phyloP scores from a whole-genome alignment of 2,329 filamentous ascomycete genomes.

The Arthroderma sp. region DNA sequence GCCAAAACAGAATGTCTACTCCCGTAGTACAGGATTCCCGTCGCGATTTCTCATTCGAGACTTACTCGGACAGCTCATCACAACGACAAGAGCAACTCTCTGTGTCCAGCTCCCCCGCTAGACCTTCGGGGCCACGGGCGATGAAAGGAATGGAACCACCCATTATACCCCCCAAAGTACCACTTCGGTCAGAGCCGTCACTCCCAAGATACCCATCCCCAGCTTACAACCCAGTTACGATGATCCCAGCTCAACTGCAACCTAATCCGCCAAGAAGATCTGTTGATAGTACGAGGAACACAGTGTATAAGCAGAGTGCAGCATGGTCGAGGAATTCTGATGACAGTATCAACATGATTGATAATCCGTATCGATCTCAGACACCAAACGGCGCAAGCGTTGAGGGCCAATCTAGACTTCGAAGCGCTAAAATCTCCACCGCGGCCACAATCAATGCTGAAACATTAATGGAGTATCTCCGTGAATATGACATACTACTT shows the following conservation, averaged over 20 bases:
- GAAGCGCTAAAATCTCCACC: constrained; percentile 38
- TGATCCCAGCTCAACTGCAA: constrained; percentile 25
- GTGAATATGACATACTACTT: constrained; percentile 54
- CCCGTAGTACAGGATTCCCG: background rate
- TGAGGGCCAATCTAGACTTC: constrained; percentile 27
- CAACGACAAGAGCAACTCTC: too few relatives aligned
- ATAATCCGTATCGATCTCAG: constrained; percentile 32
- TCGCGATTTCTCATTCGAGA: background rate
- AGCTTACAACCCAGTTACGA: constrained; percentile 35
- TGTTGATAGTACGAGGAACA: constrained; percentile 27
- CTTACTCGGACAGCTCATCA: too few relatives aligned
- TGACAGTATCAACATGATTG: constrained; percentile 25
- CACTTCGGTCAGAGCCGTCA: constrained; percentile 20
- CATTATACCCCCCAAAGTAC: constrained; percentile 32
- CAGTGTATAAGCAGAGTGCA: constrained; percentile 6
- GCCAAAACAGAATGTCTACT: constrained; percentile 7
- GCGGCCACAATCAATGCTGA: constrained; percentile 53
- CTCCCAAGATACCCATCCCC: constrained; percentile 36
- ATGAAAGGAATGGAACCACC: constrained; percentile 23
- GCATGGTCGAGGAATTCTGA: constrained; percentile 11
- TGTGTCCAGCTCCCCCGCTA: constrained; percentile 13
- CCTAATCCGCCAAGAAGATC: constrained; percentile 29
- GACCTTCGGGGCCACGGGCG: constrained; percentile 29
- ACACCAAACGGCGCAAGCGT: constrained; percentile 31
- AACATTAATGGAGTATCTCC: constrained; percentile 58